Evolutionary conservation across 2,329 filamentous ascomycete species (phyloP).

Genomic region (Nectriaceae sp.): DNA sequence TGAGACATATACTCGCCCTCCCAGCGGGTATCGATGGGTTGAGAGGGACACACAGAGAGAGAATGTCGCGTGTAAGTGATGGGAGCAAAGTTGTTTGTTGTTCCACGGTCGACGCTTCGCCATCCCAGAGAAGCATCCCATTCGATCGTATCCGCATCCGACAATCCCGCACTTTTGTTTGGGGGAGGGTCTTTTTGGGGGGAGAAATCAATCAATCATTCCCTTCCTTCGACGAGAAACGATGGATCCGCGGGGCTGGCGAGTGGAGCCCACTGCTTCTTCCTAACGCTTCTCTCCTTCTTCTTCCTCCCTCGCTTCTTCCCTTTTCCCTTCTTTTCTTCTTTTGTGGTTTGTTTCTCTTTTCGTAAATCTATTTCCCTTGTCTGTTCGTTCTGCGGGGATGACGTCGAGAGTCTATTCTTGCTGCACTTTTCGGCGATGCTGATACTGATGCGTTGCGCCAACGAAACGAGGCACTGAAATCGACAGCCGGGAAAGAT

Average conservation of each 20-base stretch:
- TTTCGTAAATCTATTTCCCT: neutral
- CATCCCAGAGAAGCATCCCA: too few species aligned
- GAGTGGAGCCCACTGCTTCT: neutral
- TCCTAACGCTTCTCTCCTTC: neutral
- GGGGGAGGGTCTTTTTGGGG: neutral
- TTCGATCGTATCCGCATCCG: too few species aligned
- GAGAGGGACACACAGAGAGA: too few species aligned
- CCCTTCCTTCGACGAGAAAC: too few species aligned
- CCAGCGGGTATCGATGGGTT: too few species aligned
- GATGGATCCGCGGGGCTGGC: neutral
- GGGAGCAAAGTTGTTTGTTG: too few species aligned
- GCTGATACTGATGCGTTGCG: neutral
- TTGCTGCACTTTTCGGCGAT: neutral
- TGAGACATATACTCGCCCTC: too few species aligned
- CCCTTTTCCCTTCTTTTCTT: neutral
- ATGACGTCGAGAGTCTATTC: neutral
- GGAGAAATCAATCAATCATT: neutral
- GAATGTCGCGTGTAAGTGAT: too few species aligned
- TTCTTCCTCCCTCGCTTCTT: neutral
- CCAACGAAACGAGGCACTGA: neutral
- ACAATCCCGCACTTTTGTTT: neutral
- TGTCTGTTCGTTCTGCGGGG: neutral
- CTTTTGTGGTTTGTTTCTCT: neutral
- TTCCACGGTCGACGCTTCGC: too few species aligned
- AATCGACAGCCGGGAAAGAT: neutral